Percentiles rank a stretch among this genome's conserved stretches.
phyloP scores from a whole-genome alignment of 139 green algal genomes.

The Tetradesmus lagerheimii region DNA sequence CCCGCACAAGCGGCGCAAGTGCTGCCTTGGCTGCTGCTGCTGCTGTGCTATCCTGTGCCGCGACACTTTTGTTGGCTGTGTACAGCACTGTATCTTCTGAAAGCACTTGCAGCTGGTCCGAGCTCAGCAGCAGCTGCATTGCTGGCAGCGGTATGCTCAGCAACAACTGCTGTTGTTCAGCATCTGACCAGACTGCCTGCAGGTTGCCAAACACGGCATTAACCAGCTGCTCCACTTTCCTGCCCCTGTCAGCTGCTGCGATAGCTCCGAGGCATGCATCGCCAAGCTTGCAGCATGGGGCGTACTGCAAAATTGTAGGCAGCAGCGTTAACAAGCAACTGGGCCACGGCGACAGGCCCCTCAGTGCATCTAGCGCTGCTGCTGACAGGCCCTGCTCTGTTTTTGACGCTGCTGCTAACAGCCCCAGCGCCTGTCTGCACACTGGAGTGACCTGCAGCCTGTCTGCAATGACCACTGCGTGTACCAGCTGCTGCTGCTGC shows the following conservation, averaged over 20 bases:
- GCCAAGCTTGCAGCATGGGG: not conserved
- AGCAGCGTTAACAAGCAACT: not conserved
- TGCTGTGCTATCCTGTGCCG: not conserved
- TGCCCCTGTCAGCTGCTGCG: not conserved
- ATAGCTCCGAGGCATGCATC: no score
- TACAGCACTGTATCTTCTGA: constrained; percentile 26
- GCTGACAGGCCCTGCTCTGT: not conserved
- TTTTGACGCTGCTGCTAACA: not conserved
- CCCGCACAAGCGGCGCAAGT: not conserved
- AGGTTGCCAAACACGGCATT: not conserved
- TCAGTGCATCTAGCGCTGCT: not conserved
- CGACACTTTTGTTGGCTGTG: not conserved
- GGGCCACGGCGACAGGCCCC: not conserved
- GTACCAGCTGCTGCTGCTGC: not conserved
- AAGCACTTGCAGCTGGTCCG: constrained; percentile 13
- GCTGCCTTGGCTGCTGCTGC: not conserved
- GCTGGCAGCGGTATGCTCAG: not conserved
- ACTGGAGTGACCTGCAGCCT: not conserved
- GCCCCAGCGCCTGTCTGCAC: not conserved
- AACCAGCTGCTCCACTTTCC: not conserved
- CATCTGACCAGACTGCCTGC: not conserved
- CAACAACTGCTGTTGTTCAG: not conserved
- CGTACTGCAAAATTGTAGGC: not conserved
- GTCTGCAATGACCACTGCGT: not conserved
- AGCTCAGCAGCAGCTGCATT: constrained; percentile 10